Evolutionary conservation across 106 monocot genomes (phyloP).

Genomic region (Alisma plantagoaquatica): DNA sequence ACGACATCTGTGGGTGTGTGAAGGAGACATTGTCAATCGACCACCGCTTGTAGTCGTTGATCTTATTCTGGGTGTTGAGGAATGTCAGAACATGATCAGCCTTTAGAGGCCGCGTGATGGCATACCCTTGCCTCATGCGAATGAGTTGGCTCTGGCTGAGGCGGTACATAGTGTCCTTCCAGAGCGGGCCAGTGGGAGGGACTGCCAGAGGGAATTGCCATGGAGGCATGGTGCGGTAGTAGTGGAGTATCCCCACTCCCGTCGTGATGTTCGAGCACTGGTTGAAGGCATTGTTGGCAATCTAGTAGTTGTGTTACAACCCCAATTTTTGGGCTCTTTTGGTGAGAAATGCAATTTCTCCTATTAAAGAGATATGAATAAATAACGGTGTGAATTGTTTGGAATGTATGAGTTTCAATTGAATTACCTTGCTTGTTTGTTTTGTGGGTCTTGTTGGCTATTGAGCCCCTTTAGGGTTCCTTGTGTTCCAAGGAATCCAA

Average conservation of each 20-base stretch:
- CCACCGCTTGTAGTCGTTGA: slow-evolving; percentile 36
- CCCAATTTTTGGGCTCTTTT: too few species aligned
- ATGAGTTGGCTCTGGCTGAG: slow-evolving; percentile 19
- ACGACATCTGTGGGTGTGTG: too few species aligned
- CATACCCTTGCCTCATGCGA: slow-evolving; percentile 66
- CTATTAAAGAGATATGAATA: too few species aligned
- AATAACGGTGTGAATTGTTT: too few species aligned
- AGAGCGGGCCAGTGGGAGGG: slow-evolving; percentile 22
- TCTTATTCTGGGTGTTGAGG: slow-evolving; percentile 57
- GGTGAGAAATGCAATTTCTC: too few species aligned
- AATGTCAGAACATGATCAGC: slow-evolving; percentile 43
- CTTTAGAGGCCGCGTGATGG: too few species aligned
- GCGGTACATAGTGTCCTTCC: slow-evolving; percentile 41
- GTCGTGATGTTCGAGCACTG: slow-evolving; percentile 42
- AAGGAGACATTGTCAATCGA: slow-evolving; percentile 53
- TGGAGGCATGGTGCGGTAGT: slow-evolving; percentile 39
- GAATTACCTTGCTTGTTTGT: too few species aligned
- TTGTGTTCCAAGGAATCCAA: too few species aligned
- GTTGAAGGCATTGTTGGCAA: slow-evolving; percentile 43
- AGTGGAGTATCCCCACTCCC: slow-evolving; percentile 57
- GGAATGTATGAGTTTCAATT: too few species aligned
- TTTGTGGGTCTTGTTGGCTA: too few species aligned
- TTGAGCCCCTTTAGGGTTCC: too few species aligned
- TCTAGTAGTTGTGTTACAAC: slow-evolving; percentile 87
- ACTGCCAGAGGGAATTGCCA: slow-evolving; percentile 12